phyloP scores from a whole-genome alignment of 768 basidiomycete genomes.

The Leucosporidium creatinivorum region DNA sequence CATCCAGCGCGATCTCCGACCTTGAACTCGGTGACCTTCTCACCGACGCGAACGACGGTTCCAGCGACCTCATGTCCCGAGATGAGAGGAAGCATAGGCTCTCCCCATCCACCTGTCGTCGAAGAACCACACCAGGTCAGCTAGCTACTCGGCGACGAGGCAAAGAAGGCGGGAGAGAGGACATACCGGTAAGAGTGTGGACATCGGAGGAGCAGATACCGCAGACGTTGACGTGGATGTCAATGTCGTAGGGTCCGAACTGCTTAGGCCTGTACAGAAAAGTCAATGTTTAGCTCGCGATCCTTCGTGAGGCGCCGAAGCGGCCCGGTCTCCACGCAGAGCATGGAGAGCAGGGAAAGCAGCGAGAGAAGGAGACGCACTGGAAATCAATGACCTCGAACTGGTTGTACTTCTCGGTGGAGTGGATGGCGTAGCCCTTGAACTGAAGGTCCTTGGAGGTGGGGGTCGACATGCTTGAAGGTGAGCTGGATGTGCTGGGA shows the following conservation, averaged over 20 bases:
- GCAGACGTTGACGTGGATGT: constrained; percentile 33
- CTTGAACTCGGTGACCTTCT: constrained; percentile 43
- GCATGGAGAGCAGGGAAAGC: background rate
- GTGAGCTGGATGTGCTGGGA: background rate
- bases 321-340: no score
- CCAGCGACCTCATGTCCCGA: constrained; percentile 35
- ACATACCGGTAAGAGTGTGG: constrained; percentile 34
- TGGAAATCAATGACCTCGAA: constrained; percentile 31
- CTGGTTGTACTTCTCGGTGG: constrained; percentile 25
- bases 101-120: constrained; percentile 28
- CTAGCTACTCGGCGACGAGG: background rate
- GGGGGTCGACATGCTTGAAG: no score
- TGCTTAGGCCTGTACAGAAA: constrained; percentile 29
- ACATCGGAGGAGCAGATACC: constrained; percentile 33
- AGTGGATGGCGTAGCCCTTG: constrained; percentile 34
- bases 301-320: no score
- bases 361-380: background rate
- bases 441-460: constrained; percentile 10
- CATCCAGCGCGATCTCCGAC: constrained; percentile 33
- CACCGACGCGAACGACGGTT: constrained; percentile 40
- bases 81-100: constrained; percentile 22
- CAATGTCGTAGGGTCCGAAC: constrained; percentile 32
- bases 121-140: background rate
- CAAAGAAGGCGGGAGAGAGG: no score
- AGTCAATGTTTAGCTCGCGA: no score